Percentiles rank a stretch among this genome's conserved stretches.
Evolutionary conservation across 768 basidiomycete species (phyloP).

Genomic region (Crepidotus variabilis): DNA sequence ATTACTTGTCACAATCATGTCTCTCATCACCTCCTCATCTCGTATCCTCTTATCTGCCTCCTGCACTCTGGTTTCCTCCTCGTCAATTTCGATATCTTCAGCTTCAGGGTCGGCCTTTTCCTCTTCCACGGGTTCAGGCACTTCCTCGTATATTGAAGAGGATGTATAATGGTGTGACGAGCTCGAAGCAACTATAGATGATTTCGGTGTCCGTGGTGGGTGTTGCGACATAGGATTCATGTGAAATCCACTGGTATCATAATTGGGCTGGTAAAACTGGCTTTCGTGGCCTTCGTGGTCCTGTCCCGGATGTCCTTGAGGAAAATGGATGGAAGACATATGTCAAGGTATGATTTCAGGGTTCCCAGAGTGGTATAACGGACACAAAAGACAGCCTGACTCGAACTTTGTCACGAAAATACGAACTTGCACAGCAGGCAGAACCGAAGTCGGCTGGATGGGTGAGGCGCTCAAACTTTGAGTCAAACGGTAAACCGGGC

Average conservation of each 20-base stretch:
- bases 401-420: background rate
- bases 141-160: slow-evolving; percentile 41
- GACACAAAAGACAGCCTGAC: background rate
- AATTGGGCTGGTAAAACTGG: slow-evolving; percentile 54
- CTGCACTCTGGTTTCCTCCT: slow-evolving; percentile 43
- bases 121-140: slow-evolving; percentile 33
- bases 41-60: slow-evolving; percentile 44
- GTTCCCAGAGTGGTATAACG: background rate
- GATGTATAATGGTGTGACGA: slow-evolving; percentile 36
- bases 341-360: background rate
- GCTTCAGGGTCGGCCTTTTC: slow-evolving; percentile 25
- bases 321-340: slow-evolving; percentile 75
- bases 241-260: slow-evolving; percentile 64
- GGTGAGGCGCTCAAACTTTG: background rate
- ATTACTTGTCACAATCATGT: slow-evolving; percentile 71
- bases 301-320: slow-evolving; percentile 16
- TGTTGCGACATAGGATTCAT: slow-evolving; percentile 81
- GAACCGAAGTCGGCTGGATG: background rate
- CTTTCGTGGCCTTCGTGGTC: slow-evolving; percentile 29
- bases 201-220: slow-evolving; percentile 73
- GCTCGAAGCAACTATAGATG: slow-evolving; percentile 37
- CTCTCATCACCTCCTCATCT: slow-evolving; percentile 73
- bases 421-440: background rate
- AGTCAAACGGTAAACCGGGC: too few relatives aligned
- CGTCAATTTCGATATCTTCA: slow-evolving; percentile 46